Evolutionary conservation across 306 rosid species (phyloP).

Genomic region (Quercus suber): DNA sequence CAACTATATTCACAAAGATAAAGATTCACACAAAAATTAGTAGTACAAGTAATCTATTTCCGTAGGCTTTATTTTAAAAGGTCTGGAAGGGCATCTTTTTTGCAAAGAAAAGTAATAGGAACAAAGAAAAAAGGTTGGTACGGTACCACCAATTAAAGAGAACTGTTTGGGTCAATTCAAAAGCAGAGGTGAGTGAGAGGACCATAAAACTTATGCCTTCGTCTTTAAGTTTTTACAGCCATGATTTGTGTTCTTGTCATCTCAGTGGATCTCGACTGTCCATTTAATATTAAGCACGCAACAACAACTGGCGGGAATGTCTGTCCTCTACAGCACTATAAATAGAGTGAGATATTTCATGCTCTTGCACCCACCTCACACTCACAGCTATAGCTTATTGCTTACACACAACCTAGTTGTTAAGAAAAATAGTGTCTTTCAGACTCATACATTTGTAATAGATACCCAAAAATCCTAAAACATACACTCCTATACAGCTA

Average conservation of each 20-base stretch:
- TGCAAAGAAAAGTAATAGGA: neutral
- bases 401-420: neutral
- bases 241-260: constrained; percentile 29
- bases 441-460: neutral
- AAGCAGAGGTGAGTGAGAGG: constrained; percentile 32
- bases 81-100: constrained; percentile 45
- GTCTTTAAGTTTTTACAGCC: constrained; percentile 29
- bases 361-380: constrained; percentile 6
- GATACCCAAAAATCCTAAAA: no score
- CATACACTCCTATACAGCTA: no score
- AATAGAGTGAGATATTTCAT: constrained; percentile 21
- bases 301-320: constrained; percentile 2
- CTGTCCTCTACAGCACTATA: constrained; percentile 33
- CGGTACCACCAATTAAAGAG: constrained; percentile 5
- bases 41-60: constrained; percentile 31
- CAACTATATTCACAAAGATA: neutral
- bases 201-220: constrained; percentile 44
- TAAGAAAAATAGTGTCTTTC: neutral
- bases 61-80: constrained; percentile 34
- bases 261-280: constrained; percentile 47
- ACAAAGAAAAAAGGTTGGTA: constrained; percentile 26
- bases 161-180: constrained; percentile 33
- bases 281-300: constrained; percentile 17
- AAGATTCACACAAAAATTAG: constrained; percentile 27
- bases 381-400: neutral